Conservation (phyloP, 345 rosid species). For the Hypericum perforatum region DNA sequence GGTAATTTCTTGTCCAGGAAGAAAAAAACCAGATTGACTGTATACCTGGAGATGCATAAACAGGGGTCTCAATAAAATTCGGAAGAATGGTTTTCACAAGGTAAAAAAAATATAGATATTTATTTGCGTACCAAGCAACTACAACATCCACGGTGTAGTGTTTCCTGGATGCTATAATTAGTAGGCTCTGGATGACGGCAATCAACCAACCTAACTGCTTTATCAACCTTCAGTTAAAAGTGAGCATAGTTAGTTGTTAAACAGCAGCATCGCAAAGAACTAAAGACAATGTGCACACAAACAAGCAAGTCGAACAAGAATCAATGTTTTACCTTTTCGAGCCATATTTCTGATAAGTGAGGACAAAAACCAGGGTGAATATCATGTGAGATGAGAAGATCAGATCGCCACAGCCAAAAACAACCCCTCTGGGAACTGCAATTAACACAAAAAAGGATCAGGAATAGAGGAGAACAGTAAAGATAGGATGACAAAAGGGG, state of each 20-base stretch:
- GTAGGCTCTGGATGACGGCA: slow-evolving; percentile 79
- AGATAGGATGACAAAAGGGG: slow-evolving; percentile 5
- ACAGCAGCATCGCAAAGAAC: no score
- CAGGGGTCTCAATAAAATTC: slow-evolving; percentile 8
- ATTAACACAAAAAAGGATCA: slow-evolving; percentile 18
- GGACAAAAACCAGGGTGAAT: slow-evolving; percentile 87
- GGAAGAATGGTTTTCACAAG: neutral
- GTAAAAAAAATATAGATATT: neutral
- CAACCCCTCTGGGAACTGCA: slow-evolving; percentile 88
- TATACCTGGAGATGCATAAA: slow-evolving; percentile 51
- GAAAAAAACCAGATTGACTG: slow-evolving; percentile 86
- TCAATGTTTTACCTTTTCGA: slow-evolving; percentile 52
- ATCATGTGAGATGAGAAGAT: slow-evolving; percentile 99
- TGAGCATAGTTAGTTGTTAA: no score
- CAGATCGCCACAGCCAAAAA: slow-evolving; percentile 95
- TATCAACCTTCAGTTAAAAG: slow-evolving; percentile 44
- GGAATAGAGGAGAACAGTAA: slow-evolving; percentile 11
- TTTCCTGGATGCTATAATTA: slow-evolving; percentile 92
- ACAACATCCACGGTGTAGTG: slow-evolving; percentile 94
- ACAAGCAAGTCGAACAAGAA: neutral
- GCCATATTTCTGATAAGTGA: slow-evolving; percentile 91
- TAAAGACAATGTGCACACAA: neutral
- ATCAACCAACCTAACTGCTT: slow-evolving; percentile 76
- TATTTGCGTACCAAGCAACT: slow-evolving; percentile 71
- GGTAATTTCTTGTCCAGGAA: slow-evolving; percentile 95